phyloP scores from a whole-genome alignment of 805 yeast species.

The Scheffersomyces lignosus region DNA sequence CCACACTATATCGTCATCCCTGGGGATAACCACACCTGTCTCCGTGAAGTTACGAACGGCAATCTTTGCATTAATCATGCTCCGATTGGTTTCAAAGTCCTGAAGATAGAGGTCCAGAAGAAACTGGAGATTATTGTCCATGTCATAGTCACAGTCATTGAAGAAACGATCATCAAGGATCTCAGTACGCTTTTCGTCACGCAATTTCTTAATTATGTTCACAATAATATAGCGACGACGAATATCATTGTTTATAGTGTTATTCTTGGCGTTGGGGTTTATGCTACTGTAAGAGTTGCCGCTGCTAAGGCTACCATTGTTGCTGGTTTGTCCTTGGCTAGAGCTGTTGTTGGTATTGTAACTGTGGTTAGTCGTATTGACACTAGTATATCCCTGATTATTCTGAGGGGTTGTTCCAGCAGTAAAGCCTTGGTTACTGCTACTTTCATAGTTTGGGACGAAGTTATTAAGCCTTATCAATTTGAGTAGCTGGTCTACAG shows the following conservation, averaged over 20 bases:
- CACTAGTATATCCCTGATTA: no score
- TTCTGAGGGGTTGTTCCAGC: not conserved
- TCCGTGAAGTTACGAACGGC: constrained; percentile 42
- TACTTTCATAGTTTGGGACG: not conserved
- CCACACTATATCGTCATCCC: constrained; percentile 94
- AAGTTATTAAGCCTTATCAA: constrained; percentile 25
- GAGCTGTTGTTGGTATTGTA: constrained; percentile 3
- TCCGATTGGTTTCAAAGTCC: constrained; percentile 29
- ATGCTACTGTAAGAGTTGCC: no score
- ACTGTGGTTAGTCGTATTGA: constrained; percentile 2
- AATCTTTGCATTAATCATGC: constrained; percentile 27
- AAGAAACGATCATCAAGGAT: constrained; percentile 30
- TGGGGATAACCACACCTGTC: constrained; percentile 78
- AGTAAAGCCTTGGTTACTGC: not conserved
- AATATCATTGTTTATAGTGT: constrained; percentile 29
- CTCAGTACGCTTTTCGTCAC: constrained; percentile 37
- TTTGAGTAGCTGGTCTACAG: constrained; percentile 38
- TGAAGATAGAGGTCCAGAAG: constrained; percentile 40
- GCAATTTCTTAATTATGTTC: constrained; percentile 35
- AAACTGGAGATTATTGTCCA: constrained; percentile 44
- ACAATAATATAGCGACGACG: constrained; percentile 36
- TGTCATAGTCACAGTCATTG: constrained; percentile 35
- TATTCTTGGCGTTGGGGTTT: constrained; percentile 7
- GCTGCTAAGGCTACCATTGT: no score
- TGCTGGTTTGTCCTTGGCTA: no score